These are phyloP conservation scores for Rosa chinensis DNA, from an alignment of 306 rosid genomes.

Conservation along the genomic window DNA sequence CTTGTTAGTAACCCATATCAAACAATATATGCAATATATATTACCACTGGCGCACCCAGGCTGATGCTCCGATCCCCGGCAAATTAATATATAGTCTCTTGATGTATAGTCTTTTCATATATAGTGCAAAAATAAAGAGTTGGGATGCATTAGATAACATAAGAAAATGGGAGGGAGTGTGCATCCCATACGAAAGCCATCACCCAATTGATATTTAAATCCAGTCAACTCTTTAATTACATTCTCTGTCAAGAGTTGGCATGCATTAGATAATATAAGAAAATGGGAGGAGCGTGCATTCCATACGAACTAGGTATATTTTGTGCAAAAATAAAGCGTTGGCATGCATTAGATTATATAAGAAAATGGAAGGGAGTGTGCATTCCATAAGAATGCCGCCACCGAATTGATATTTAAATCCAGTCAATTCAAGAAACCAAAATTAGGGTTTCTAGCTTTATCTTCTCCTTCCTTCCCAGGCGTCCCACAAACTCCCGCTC, in stretches of 20 bases:
- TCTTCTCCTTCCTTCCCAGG: conserved; percentile 4
- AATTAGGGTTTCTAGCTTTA: conserved; percentile 12
- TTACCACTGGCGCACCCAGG: no score
- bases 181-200: conserved; percentile 69
- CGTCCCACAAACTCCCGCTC: conserved; percentile 9
- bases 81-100: no score
- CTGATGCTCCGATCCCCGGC: no score
- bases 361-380: conserved; percentile 64
- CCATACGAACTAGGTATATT: no score
- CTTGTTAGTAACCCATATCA: no score
- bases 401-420: no score
- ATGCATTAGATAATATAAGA: conserved; percentile 38
- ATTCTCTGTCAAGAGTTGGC: conserved; percentile 29
- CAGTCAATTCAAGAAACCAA: neutral
- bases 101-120: no score
- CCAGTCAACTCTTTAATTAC: neutral
- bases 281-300: conserved; percentile 58
- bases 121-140: conserved; percentile 20
- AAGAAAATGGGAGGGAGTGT: conserved; percentile 61
- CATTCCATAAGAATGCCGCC: neutral
- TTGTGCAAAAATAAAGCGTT: conserved; percentile 14
- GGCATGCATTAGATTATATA: conserved; percentile 39
- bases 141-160: conserved; percentile 40
- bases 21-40: no score
- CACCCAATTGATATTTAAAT: conserved; percentile 38